These are phyloP conservation scores for Rhizopogon roseolus DNA, from an alignment of 768 basidiomycete genomes.

Conservation along the genomic window DNA sequence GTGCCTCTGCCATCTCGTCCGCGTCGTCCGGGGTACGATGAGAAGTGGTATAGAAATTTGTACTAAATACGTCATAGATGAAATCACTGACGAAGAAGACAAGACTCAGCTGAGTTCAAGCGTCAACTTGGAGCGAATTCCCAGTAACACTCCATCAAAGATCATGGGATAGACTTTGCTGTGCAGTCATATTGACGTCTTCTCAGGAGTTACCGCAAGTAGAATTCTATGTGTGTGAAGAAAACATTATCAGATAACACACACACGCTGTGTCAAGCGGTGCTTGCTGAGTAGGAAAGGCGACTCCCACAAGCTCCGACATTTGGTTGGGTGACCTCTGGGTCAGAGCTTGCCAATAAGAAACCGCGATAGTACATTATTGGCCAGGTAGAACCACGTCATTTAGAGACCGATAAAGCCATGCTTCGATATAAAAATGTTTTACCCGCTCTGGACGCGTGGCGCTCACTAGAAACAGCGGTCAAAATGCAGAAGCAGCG, in stretches of 20 bases:
- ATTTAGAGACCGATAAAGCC: not conserved
- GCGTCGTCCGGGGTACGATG: not conserved
- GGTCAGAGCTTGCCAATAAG: not conserved
- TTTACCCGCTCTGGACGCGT: not conserved
- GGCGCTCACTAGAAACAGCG: constrained; percentile 2
- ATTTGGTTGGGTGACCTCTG: not conserved
- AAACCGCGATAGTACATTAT: not conserved
- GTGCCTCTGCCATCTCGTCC: not conserved
- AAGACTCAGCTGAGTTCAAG: not conserved
- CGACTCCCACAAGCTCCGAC: not conserved
- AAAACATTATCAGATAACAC: not conserved
- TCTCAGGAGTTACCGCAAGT: not conserved
- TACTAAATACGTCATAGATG: not conserved
- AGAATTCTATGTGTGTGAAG: not conserved
- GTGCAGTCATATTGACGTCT: not conserved
- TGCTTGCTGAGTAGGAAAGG: not conserved
- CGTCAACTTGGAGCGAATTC: not conserved
- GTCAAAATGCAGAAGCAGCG: not conserved
- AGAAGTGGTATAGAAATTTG: not conserved
- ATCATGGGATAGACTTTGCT: not conserved
- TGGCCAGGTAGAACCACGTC: not conserved
- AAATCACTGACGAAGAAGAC: not conserved
- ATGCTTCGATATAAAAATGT: not conserved
- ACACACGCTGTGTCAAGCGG: not conserved
- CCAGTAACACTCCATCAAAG: not conserved